A percentile compares a stretch with the other conserved stretches of the same genome.
Conservation (phyloP, 208 protist genomes). For the Phytomonas sp. region DNA sequence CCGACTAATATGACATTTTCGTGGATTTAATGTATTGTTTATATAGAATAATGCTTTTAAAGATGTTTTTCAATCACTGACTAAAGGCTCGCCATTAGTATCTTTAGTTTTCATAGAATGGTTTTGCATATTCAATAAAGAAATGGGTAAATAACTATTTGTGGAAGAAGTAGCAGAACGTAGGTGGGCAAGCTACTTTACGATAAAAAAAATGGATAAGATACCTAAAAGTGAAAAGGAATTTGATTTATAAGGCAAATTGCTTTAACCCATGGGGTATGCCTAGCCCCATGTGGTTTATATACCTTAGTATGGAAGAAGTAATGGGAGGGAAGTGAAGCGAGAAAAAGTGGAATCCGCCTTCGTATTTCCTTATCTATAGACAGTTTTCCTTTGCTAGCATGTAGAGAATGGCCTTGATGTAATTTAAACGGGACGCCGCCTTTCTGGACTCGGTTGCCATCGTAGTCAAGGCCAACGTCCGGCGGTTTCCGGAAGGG, state of each 20-base stretch:
- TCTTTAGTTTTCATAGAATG: background rate
- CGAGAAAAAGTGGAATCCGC: background rate
- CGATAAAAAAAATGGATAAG: background rate
- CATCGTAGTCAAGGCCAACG: conserved; percentile 25
- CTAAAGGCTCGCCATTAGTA: background rate
- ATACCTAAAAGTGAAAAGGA: background rate
- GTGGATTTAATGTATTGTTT: too few species aligned
- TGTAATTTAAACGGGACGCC: conserved; percentile 26
- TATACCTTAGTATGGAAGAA: background rate
- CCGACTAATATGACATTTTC: too few species aligned
- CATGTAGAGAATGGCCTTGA: conserved; percentile 28
- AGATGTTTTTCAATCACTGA: too few species aligned
- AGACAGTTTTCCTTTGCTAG: conserved; percentile 29
- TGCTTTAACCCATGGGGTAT: background rate
- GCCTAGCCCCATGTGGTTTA: background rate
- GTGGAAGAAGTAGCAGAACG: background rate
- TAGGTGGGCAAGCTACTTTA: background rate
- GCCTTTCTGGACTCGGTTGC: conserved; percentile 26
- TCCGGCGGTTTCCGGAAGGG: conserved; percentile 26
- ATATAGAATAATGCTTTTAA: too few species aligned
- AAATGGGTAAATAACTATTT: background rate
- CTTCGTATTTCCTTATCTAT: conserved; percentile 4
- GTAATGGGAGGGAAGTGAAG: background rate
- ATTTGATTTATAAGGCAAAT: background rate
- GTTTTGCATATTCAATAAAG: background rate